These are phyloP conservation scores for Colletotrichum sp. DNA, from an alignment of 2,329 filamentous ascomycete species.

Conservation along the genomic window DNA sequence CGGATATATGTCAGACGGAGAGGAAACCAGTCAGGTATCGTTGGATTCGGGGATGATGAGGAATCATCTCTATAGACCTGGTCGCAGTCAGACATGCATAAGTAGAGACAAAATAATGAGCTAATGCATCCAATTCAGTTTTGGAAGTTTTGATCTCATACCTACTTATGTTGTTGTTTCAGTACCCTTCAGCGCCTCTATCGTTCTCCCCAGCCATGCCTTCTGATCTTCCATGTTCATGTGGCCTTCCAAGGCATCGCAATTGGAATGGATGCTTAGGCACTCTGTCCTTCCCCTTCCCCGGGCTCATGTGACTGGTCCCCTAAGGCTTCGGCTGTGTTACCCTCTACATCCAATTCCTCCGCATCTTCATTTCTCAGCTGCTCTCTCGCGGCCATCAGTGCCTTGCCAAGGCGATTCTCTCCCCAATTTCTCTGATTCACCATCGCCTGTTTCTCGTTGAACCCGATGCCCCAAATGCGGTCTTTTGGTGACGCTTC, in stretches of 20 bases:
- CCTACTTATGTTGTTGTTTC: not conserved
- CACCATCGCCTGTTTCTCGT: conserved; percentile 31
- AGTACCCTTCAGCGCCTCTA: not conserved
- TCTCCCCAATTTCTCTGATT: conserved; percentile 31
- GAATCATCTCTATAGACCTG: not conserved
- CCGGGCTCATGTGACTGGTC: not conserved
- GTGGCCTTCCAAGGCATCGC: not conserved
- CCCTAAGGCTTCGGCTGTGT: not conserved
- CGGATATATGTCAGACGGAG: conserved; percentile 53
- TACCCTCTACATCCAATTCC: not conserved
- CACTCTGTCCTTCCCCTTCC: not conserved
- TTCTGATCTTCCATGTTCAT: not conserved
- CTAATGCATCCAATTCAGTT: not conserved
- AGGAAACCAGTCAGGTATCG: not conserved
- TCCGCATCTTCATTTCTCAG: conserved; percentile 8
- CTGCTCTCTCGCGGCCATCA: conserved; percentile 30
- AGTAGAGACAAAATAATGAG: not conserved
- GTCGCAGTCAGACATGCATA: not conserved
- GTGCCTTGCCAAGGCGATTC: conserved; percentile 33
- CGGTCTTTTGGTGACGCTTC: conserved; percentile 34
- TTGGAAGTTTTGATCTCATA: not conserved
- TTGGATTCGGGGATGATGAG: not conserved
- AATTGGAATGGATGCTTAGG: not conserved
- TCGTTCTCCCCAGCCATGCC: not conserved
- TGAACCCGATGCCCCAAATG: conserved; percentile 39